phyloP scores from a whole-genome alignment of 1,284 basidiomycete species.

The Sporisorium graminicola region DNA sequence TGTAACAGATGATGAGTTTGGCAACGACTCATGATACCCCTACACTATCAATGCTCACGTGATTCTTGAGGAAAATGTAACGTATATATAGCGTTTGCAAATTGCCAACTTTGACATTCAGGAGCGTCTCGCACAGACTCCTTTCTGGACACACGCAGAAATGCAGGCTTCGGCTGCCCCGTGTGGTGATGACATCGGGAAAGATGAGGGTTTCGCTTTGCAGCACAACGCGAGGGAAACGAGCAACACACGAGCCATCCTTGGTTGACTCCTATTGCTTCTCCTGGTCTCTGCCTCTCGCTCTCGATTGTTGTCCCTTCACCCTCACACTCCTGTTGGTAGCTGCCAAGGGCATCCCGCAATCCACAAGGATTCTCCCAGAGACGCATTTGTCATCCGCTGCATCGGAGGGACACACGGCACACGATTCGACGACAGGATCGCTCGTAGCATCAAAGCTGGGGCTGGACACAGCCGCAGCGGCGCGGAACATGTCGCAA shows the following conservation, averaged over 20 bases:
- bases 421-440: not conserved
- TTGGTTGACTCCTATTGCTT: not conserved
- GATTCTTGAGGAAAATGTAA: not conserved
- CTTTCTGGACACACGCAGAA: not conserved
- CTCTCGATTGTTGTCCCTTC: too few relatives aligned
- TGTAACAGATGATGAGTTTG: constrained; percentile 30
- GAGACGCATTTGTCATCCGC: not conserved
- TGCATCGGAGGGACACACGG: not conserved
- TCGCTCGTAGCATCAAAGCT: not conserved
- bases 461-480: constrained; percentile 5
- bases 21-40: constrained; percentile 56
- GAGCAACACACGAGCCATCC: not conserved
- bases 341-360: not conserved
- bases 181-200: not conserved
- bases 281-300: not conserved
- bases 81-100: not conserved
- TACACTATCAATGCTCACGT: constrained; percentile 52
- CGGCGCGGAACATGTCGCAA: constrained; percentile 36
- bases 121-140: constrained; percentile 12
- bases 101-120: not conserved
- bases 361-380: not conserved
- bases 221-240: too few relatives aligned
- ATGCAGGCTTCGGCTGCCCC: not conserved
- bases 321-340: too few relatives aligned
- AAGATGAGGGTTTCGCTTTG: not conserved